Evolutionary conservation across 768 basidiomycete genomes (phyloP).

Genomic region (Podaxis pistillaris): DNA sequence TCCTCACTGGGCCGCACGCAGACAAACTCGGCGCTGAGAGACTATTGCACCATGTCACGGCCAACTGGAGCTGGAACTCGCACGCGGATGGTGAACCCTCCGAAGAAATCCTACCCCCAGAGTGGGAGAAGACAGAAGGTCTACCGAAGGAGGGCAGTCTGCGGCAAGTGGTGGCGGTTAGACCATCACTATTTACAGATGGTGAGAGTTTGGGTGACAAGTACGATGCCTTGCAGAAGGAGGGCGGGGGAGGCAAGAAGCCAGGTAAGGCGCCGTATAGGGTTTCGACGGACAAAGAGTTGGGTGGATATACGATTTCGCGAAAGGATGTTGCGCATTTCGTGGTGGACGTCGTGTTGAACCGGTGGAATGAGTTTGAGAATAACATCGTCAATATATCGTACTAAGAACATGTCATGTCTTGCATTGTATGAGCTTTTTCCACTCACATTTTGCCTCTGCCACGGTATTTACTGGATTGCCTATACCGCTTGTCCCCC

Average conservation of each 20-base stretch:
- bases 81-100: slow-evolving; percentile 36
- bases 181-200: slow-evolving; percentile 59
- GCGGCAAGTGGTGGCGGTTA: slow-evolving; percentile 46
- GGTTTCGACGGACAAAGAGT: slow-evolving; percentile 37
- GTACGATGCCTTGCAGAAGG: background rate
- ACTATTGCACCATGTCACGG: slow-evolving; percentile 38
- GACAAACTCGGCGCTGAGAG: slow-evolving; percentile 67
- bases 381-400: slow-evolving; percentile 49
- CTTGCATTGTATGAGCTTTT: background rate
- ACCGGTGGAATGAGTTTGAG: slow-evolving; percentile 51
- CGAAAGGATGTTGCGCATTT: slow-evolving; percentile 68
- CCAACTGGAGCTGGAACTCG: slow-evolving; percentile 50
- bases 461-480: background rate
- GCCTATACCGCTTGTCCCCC: background rate
- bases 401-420: slow-evolving; percentile 31
- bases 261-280: slow-evolving; percentile 35
- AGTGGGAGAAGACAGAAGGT: slow-evolving; percentile 42
- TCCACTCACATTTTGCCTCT: background rate
- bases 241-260: background rate
- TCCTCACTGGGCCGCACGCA: slow-evolving; percentile 45
- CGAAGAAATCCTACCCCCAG: slow-evolving; percentile 38
- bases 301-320: slow-evolving; percentile 52
- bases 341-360: slow-evolving; percentile 43
- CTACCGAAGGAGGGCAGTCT: slow-evolving; percentile 44
- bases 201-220: slow-evolving; percentile 47